Conservation (phyloP, 2,329 filamentous ascomycete species). For the Scolecobasidium constrictum region DNA sequence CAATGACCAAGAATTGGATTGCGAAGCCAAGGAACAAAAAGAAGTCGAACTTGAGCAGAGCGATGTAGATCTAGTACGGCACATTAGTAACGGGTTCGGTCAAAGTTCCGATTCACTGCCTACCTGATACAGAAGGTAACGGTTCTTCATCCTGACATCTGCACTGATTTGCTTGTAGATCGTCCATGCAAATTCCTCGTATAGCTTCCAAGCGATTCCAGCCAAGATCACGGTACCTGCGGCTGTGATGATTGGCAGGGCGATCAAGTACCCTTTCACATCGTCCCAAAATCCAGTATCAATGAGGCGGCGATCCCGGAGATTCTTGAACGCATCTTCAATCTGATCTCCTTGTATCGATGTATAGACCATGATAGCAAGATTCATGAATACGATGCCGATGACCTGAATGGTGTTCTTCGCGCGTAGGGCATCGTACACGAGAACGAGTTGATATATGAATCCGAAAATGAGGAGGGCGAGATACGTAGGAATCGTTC, state of each 20-base stretch:
- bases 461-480: conserved; percentile 97
- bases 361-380: conserved; percentile 85
- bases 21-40: conserved; percentile 99
- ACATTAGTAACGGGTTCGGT: conserved; percentile 13
- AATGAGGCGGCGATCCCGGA: conserved; percentile 40
- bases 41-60: conserved; percentile 96
- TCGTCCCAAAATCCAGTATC: conserved; percentile 50
- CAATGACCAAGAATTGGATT: conserved; percentile 92
- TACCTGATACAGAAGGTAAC: conserved; percentile 94
- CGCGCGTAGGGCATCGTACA: conserved; percentile 84
- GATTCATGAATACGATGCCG: conserved; percentile 83
- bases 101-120: conserved; percentile 15
- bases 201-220: conserved; percentile 84
- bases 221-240: conserved; percentile 62
- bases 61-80: conserved; percentile 76
- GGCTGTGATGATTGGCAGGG: conserved; percentile 75
- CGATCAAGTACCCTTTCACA: conserved; percentile 66
- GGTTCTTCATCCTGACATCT: conserved; percentile 90
- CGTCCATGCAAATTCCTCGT: conserved; percentile 97
- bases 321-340: conserved; percentile 52
- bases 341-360: conserved; percentile 91
- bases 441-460: conserved; percentile 78
- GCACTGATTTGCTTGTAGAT: conserved; percentile 99
- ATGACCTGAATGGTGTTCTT: conserved; percentile 99
- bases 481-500: conserved; percentile 84